Evolutionary conservation across 2,329 filamentous ascomycete species (phyloP).

Genomic region (Aspergillus ochraceus): DNA sequence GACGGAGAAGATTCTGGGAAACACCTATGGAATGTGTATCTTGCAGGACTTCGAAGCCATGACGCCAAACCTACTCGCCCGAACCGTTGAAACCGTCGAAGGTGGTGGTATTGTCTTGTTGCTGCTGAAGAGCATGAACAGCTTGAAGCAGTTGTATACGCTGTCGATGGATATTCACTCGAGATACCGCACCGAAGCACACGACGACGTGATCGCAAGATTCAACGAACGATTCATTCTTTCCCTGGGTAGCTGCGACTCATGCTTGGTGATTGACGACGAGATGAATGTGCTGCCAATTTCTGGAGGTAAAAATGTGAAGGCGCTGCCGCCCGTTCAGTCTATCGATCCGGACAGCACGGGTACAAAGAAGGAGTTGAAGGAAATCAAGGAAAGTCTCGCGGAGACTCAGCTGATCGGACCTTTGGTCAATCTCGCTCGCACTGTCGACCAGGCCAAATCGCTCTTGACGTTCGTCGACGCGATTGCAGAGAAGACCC

Average conservation of each 20-base stretch:
- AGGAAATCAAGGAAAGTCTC: conserved; percentile 82
- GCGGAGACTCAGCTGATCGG: conserved; percentile 85
- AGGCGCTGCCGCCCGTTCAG: conserved; percentile 74
- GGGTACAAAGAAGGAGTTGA: conserved; percentile 71
- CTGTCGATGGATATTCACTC: conserved; percentile 98
- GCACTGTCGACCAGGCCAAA: conserved; percentile 93
- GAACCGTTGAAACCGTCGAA: conserved; percentile 96
- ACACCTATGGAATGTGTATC: conserved; percentile 98
- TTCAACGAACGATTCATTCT: conserved; percentile 98
- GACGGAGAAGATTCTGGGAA: conserved; percentile 96
- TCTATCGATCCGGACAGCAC: conserved; percentile 71
- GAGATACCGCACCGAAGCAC: conserved; percentile 92
- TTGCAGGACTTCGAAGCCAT: conserved; percentile 97
- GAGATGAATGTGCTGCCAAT: conserved; percentile 97
- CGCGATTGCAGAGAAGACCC: conserved; percentile 91
- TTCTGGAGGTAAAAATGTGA: conserved; percentile 88
- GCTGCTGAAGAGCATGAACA: conserved; percentile 93
- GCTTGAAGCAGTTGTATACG: conserved; percentile 94
- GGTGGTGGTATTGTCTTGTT: conserved; percentile 89
- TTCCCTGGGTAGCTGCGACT: conserved; percentile 90
- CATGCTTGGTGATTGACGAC: conserved; percentile 94
- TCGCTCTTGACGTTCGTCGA: conserved; percentile 96
- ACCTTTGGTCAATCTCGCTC: conserved; percentile 77
- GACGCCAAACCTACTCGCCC: conserved; percentile 92
- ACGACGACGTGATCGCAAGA: conserved; percentile 88